phyloP scores from a whole-genome alignment of 345 rosid species.

The Erysimum cheiranthoides region DNA sequence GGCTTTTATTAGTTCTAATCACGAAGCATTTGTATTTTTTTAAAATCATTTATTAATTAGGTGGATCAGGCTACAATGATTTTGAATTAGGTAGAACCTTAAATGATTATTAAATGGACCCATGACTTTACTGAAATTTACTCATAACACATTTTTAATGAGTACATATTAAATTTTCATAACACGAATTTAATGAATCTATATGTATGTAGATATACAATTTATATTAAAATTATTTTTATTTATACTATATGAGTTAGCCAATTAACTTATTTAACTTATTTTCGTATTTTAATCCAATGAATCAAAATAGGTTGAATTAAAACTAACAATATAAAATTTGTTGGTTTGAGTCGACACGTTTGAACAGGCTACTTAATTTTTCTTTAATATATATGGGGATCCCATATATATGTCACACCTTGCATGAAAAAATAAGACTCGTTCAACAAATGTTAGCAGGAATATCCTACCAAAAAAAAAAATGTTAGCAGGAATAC shows the following conservation, averaged over 20 bases:
- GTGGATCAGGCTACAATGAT: conserved; percentile 18
- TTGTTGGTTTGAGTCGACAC: not conserved
- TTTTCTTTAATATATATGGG: too few species aligned
- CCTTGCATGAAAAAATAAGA: conserved; percentile 10
- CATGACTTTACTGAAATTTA: too few species aligned
- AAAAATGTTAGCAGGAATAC: too few species aligned
- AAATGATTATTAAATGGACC: not conserved
- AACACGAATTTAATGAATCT: too few species aligned
- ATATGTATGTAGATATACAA: too few species aligned
- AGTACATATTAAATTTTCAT: too few species aligned
- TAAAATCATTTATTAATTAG: conserved; percentile 14
- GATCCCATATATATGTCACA: not conserved
- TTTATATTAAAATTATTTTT: too few species aligned
- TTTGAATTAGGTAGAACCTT: conserved; percentile 7
- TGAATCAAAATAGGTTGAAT: not conserved
- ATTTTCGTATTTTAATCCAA: too few species aligned
- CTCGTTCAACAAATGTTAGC: conserved; percentile 7
- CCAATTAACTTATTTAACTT: too few species aligned
- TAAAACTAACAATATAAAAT: not conserved
- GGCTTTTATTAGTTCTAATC: not conserved
- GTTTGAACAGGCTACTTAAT: not conserved
- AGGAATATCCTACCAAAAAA: too few species aligned
- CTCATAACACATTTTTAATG: too few species aligned
- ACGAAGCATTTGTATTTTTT: not conserved
- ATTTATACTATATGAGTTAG: too few species aligned